Evolutionary conservation across 1,139 yeast genomes (phyloP), one percentile per base, ranked within the genome.

Genomic region (Hyphopichia fennica): DNA sequence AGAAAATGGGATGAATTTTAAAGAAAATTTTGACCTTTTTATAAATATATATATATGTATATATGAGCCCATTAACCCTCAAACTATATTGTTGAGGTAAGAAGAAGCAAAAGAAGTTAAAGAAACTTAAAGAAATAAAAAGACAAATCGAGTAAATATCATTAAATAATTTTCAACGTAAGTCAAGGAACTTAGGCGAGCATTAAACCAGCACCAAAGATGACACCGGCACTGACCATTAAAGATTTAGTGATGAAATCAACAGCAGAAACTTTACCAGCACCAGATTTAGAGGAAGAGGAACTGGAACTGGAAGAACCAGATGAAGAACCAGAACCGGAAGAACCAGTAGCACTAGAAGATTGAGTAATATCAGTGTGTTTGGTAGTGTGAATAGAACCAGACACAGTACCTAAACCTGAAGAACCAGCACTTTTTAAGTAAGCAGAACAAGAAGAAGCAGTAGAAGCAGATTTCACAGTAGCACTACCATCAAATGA

Each of bases 361-460:
- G 58, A 50, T 40, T 56, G 57, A 28, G 66, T 52, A 32, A 58
- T 54, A 37, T 63, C 62, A 43, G 63, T 35, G 44, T 47, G 47
- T 35, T 54, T 57, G 43, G 60, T 63, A 23, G 52, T 62, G 41
- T 54, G 50, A 34, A 65, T 50, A 34, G 62, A 46, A 30, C 62
- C 66, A 30, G 69, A 58, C 44, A 74, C 61, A 29, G 72, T 63
- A 38, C 74, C 75, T 23, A 59, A 44, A 47, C 77, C 75, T 18
- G 67, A 61, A 39, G 59, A 48, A 50, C 76, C 75, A 41, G 78
- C 76, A 38, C 69, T 61, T 45, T 63, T 48, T 53, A 62, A 47
- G 67, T 67, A 46, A 62, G 62, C 58, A 65, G 81, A 56, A 67
- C 82, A 72, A 38, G 81, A 69, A 37, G 80, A 76, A 47, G 86